Conservation (phyloP, 1,284 basidiomycete genomes). For the Mrakiaceae sp. region DNA sequence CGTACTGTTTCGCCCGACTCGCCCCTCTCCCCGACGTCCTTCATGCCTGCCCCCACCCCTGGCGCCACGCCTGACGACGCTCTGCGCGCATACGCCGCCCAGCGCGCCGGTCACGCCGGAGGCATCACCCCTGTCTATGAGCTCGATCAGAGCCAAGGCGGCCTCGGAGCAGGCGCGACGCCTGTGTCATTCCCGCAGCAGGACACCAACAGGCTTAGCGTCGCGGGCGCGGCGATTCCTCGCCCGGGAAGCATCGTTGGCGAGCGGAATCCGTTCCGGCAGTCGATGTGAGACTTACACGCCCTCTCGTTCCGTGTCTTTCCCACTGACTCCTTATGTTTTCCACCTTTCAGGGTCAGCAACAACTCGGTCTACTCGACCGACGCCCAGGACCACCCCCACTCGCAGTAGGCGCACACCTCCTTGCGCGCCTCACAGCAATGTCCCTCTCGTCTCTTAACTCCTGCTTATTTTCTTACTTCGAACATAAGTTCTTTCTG, state of each 20-base stretch:
- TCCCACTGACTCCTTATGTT: not conserved
- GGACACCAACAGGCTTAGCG: not conserved
- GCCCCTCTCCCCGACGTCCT: not conserved
- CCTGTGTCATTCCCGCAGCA: not conserved
- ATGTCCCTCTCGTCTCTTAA: not conserved
- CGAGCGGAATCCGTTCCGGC: not conserved
- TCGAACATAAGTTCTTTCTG: not conserved
- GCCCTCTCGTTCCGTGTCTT: not conserved
- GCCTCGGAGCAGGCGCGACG: not conserved
- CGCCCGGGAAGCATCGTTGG: too few species aligned
- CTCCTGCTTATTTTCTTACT: not conserved
- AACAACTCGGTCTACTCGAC: conserved; percentile 3
- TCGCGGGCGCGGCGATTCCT: not conserved
- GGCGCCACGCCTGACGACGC: conserved; percentile 1
- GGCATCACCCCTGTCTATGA: not conserved
- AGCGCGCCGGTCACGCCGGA: not conserved
- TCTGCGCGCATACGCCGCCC: conserved; percentile 4
- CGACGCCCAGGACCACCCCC: not conserved
- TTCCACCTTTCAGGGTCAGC: not conserved
- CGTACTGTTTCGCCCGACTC: not conserved
- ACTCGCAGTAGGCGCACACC: not conserved
- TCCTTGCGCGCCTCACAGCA: not conserved
- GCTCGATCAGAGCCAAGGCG: not conserved
- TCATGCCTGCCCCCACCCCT: not conserved
- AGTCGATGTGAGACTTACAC: not conserved